phyloP scores from a whole-genome alignment of 2,329 filamentous ascomycete genomes.

The Verticillium nonalfalfae region DNA sequence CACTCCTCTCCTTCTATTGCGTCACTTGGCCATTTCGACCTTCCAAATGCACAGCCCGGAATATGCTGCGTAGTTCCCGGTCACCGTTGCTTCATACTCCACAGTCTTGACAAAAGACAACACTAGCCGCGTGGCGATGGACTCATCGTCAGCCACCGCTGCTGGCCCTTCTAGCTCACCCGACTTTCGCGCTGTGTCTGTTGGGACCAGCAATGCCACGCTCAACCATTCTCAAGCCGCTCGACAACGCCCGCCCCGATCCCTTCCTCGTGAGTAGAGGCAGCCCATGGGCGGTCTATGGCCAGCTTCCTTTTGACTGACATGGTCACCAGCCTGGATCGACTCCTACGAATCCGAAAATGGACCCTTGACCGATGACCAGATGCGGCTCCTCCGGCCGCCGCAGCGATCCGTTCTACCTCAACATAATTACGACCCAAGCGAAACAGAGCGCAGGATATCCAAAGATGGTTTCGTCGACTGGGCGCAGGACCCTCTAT shows the following conservation, averaged over 20 bases:
- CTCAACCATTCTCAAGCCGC: conserved; percentile 6
- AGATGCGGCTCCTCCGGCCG: conserved; percentile 29
- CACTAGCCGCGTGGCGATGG: conserved; percentile 4
- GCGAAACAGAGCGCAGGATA: conserved; percentile 31
- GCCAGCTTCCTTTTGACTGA: background rate
- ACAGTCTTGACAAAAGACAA: background rate
- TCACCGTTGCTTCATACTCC: background rate
- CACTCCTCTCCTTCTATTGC: background rate
- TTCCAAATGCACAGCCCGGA: background rate
- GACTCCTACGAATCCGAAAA: conserved; percentile 37
- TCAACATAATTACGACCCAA: conserved; percentile 34
- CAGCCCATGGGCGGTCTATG: background rate
- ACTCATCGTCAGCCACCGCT: background rate
- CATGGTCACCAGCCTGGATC: conserved; percentile 36
- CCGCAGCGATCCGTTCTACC: conserved; percentile 30
- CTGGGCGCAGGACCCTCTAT: conserved; percentile 26
- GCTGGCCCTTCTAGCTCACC: conserved; percentile 10
- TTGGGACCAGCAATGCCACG: conserved; percentile 11
- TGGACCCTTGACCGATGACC: conserved; percentile 28
- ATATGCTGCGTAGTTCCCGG: background rate
- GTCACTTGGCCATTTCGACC: background rate
- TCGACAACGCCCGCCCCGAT: conserved; percentile 12
- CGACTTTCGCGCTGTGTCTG: conserved; percentile 9
- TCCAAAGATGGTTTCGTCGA: conserved; percentile 42
- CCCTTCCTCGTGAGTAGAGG: conserved; percentile 20